phyloP scores from a whole-genome alignment of 768 basidiomycete genomes.

The Suillus spraguei region DNA sequence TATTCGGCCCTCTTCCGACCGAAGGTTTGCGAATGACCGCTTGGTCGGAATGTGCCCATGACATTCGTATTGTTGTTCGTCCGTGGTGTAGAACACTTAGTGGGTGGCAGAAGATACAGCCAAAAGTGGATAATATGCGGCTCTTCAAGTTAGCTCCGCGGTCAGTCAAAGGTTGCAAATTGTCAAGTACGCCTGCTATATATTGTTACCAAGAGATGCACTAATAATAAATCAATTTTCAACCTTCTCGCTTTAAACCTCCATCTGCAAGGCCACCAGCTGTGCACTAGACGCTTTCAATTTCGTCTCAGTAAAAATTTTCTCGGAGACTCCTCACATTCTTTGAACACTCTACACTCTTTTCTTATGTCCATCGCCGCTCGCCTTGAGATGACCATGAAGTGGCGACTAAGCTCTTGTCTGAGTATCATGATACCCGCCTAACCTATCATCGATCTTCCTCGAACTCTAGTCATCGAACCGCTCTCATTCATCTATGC shows the following conservation, averaged over 20 bases:
- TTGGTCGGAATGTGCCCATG: constrained; percentile 65
- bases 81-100: neutral
- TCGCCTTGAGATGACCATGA: constrained; percentile 19
- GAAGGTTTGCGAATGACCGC: constrained; percentile 57
- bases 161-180: neutral
- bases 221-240: neutral
- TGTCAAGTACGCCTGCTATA: neutral
- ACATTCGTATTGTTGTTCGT: constrained; percentile 9
- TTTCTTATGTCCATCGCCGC: constrained; percentile 10
- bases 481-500: constrained; percentile 11
- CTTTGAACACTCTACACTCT: neutral
- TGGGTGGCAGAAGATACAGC: neutral
- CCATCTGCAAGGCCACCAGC: neutral
- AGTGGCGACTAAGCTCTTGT: constrained; percentile 15
- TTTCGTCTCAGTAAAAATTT: neutral
- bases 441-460: constrained; percentile 20
- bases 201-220: neutral
- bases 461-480: constrained; percentile 17
- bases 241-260: neutral
- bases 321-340: neutral
- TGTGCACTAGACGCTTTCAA: neutral
- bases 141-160: too few relatives aligned
- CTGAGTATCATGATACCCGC: constrained; percentile 12
- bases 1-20: constrained; percentile 66
- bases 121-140: neutral